Evolutionary conservation across 495 filamentous ascomycete species (phyloP), one percentile per base, ranked within the genome.

Genomic region (Penicillium egyptiacum): DNA sequence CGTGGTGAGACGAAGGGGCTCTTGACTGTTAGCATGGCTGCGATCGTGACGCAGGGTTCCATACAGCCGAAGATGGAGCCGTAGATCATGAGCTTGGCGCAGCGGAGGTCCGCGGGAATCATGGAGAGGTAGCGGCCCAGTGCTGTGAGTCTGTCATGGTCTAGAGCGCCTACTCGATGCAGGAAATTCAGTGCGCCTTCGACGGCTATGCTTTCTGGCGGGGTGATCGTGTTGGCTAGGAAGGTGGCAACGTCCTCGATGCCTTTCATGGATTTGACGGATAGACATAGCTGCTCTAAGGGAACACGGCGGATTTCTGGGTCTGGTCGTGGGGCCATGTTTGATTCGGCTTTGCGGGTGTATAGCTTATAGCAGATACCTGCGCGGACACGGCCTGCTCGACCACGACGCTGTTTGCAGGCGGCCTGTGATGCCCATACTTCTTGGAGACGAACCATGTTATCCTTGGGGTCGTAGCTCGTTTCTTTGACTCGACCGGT

Each of bases 321-420:
- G 58, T 96, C 91, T 17, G 94, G 91, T 16, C 93, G 84, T 59
- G 89, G 89, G 6, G 86, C 81, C 94, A 98, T 98, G 64, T 91
- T 88, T 2, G 70, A 71, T 64, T 98, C 94, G 26, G 90, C 86
- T 55, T 86, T 88, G 41, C 85, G 82, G 0, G 94, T 98, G 75
- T 90, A 98, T 10, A 98, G 81, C 67, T 97, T 98, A 78, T 95
- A 98, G 81, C 95, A 98, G 56, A 85, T 83, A 39, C 94, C 94
- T 14, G 88, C 90, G 35, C 87, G 83, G 17, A 98, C 94, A 80
- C 94, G 85, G 65, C 94, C 94, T 25, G 94, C 94, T 69, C 94
- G 87, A 63, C 94, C 94, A 20, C 92, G 87, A n/a, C 94, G 87
- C 69, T 98, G 94, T 68, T 97, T 96, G 68, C 92, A 96, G 11